These are phyloP conservation scores for Cryptosporidium ubiquitum DNA, from an alignment of 169 alveolate species.

Conservation along the genomic window DNA sequence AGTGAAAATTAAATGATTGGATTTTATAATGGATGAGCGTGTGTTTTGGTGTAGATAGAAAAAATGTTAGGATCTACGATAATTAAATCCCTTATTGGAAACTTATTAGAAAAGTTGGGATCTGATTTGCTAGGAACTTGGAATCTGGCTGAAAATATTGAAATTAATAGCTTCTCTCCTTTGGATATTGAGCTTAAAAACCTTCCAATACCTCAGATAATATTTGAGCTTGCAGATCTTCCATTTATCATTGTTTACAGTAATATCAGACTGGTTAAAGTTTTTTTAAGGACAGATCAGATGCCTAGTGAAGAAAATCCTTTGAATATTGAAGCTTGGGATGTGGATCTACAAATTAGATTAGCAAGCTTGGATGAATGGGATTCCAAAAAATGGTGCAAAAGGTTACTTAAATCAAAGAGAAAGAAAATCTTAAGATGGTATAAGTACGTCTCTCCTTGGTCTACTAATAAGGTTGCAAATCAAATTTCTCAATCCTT, in stretches of 20 bases:
- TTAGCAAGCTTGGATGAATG: constrained; percentile 63
- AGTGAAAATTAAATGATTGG: neutral
- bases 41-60: neutral
- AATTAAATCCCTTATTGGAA: constrained; percentile 44
- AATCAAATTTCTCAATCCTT: constrained; percentile 79
- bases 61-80: constrained; percentile 55
- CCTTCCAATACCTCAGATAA: constrained; percentile 84
- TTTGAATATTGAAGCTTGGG: constrained; percentile 56
- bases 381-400: constrained; percentile 63
- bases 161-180: constrained; percentile 59
- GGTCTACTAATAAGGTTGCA: constrained; percentile 76
- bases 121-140: constrained; percentile 61
- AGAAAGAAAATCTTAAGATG: constrained; percentile 24
- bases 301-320: constrained; percentile 64
- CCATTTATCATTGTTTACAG: constrained; percentile 85
- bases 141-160: constrained; percentile 62
- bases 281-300: constrained; percentile 76
- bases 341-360: constrained; percentile 62
- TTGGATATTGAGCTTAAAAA: constrained; percentile 82
- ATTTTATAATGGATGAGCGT: neutral
- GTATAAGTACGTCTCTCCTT: constrained; percentile 57
- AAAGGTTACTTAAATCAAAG: constrained; percentile 37
- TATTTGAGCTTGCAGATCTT: constrained; percentile 82
- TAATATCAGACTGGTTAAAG: constrained; percentile 81
- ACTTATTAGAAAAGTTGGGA: constrained; percentile 55